These are phyloP conservation scores for Arthrocladium fulminans DNA, from an alignment of 2,329 filamentous ascomycete genomes.

Conservation along the genomic window DNA sequence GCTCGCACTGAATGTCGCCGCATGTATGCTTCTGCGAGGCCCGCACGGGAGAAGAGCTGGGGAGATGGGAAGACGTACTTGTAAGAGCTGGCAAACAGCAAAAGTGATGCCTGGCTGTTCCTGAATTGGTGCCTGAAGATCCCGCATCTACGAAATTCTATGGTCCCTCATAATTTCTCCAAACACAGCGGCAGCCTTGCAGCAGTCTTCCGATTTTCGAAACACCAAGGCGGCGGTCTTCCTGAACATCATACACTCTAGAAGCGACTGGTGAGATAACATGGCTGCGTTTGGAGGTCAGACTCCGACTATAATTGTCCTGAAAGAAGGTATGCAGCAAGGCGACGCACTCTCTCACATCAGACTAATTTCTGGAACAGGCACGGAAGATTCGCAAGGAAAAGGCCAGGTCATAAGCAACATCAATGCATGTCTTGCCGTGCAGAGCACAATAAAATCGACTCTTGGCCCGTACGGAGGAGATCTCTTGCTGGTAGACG, in stretches of 20 bases:
- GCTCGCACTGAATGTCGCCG: too few relatives aligned
- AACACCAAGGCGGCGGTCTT: too few relatives aligned
- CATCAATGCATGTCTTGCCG: constrained; percentile 94
- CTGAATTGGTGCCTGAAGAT: neutral
- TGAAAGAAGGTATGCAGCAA: constrained; percentile 70
- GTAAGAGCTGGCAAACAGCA: neutral
- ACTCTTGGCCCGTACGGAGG: constrained; percentile 95
- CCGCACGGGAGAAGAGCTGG: neutral
- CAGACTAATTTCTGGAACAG: constrained; percentile 39
- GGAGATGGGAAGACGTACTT: neutral
- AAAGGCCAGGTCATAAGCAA: constrained; percentile 95
- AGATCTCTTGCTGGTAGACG: constrained; percentile 89
- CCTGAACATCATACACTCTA: too few relatives aligned
- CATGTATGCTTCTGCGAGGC: too few relatives aligned
- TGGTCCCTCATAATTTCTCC: neutral
- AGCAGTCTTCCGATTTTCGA: too few relatives aligned
- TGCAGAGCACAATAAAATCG: constrained; percentile 90
- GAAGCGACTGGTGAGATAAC: too few relatives aligned
- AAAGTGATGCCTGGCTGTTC: neutral
- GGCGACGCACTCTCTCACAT: constrained; percentile 24
- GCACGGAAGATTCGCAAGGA: constrained; percentile 94
- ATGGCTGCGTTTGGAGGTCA: constrained; percentile 77
- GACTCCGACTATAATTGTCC: constrained; percentile 94
- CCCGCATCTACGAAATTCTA: neutral
- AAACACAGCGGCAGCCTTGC: neutral